These are phyloP conservation scores for Camellia sinensis DNA, from an alignment of 148 eudicot species.

Conservation along the genomic window DNA sequence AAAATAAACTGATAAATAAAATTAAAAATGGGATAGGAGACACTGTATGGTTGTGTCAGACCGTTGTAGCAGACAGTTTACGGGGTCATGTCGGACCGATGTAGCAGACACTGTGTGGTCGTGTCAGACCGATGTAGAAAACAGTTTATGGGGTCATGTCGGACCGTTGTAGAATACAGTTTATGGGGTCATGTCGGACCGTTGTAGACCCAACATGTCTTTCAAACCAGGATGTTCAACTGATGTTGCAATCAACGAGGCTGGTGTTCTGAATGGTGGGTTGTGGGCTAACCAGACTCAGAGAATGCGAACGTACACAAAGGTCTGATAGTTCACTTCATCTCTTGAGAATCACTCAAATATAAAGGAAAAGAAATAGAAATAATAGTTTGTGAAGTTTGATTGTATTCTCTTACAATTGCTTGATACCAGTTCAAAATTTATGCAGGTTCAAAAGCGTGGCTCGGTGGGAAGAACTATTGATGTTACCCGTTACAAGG, in stretches of 20 bases:
- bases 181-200: no score
- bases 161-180: no score
- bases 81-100: no score
- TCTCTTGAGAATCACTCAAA: not conserved
- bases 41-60: no score
- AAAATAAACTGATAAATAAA: no score
- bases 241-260: conserved; percentile 58
- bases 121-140: no score
- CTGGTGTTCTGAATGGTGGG: conserved; percentile 64
- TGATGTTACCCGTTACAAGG: conserved; percentile 89
- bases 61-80: no score
- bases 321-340: conserved; percentile 42
- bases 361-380: not conserved
- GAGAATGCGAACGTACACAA: conserved; percentile 92
- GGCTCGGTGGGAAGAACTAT: conserved; percentile 98
- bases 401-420: not conserved
- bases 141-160: no score
- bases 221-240: conserved; percentile 79
- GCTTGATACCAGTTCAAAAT: conserved; percentile 3
- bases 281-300: conserved; percentile 76
- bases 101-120: no score
- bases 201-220: conserved; percentile 61
- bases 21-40: no score
- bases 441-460: conserved; percentile 85
- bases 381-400: not conserved